Conservation (phyloP, 768 basidiomycete genomes). For the Leucogyrophana mollusca region DNA sequence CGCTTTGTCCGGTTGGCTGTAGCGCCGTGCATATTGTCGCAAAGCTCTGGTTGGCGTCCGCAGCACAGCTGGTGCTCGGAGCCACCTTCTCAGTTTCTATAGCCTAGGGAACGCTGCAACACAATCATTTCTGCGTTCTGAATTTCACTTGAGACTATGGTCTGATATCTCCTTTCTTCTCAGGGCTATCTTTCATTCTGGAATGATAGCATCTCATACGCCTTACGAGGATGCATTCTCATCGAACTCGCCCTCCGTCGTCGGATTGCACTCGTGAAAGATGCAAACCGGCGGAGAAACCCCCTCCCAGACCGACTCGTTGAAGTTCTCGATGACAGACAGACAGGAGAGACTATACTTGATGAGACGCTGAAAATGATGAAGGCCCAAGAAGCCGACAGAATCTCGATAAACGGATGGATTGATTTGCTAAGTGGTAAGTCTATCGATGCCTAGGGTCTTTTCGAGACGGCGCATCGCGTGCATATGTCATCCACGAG, state of each 20-base stretch:
- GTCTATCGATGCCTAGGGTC: conserved; percentile 25
- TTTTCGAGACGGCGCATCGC: no score
- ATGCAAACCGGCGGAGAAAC: conserved; percentile 69
- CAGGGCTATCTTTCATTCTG: conserved; percentile 96
- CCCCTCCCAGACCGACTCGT: conserved; percentile 81
- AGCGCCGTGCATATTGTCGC: conserved; percentile 3
- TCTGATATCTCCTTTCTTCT: no score
- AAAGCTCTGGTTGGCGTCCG: conserved; percentile 9
- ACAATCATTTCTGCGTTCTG: no score
- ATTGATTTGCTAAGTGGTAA: conserved; percentile 91
- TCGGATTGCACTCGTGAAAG: conserved; percentile 87
- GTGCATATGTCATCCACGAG: no score
- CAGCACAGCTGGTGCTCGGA: conserved; percentile 7
- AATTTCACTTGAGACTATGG: no score
- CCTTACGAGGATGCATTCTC: conserved; percentile 96
- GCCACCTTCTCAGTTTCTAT: no score
- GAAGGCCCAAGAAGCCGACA: conserved; percentile 61
- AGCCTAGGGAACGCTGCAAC: no score
- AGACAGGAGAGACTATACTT: conserved; percentile 94
- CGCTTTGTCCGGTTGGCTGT: conserved; percentile 8
- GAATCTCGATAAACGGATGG: conserved; percentile 83
- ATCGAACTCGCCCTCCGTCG: conserved; percentile 95
- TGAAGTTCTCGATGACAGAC: conserved; percentile 88
- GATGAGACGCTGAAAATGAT: conserved; percentile 98
- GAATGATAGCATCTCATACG: conserved; percentile 99